Percentiles rank a stretch among this genome's conserved stretches.
Evolutionary conservation across 106 monocot species (phyloP).

Genomic region (Dioscorea dumetorum): DNA sequence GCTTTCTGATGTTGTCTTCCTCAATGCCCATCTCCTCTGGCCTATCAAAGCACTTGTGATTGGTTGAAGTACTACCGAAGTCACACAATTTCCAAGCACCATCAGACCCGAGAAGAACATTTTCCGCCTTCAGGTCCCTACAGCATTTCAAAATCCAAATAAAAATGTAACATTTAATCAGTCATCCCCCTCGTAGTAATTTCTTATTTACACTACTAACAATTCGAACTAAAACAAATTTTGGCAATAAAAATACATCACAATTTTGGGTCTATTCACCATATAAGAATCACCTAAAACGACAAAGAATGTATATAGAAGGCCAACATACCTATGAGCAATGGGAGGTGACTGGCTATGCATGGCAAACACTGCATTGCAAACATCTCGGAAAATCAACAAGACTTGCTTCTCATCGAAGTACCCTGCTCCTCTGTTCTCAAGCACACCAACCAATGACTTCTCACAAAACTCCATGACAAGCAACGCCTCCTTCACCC

Average conservation of each 20-base stretch:
- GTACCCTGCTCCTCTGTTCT: slow-evolving; percentile 62
- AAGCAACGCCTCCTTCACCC: slow-evolving; percentile 75
- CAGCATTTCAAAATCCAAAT: background rate
- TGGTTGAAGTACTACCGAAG: slow-evolving; percentile 91
- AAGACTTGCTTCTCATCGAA: slow-evolving; percentile 86
- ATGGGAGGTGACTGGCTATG: slow-evolving; percentile 88
- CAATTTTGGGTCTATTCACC: background rate
- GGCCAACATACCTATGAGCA: slow-evolving; percentile 73
- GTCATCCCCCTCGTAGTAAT: background rate
- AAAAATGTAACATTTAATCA: background rate
- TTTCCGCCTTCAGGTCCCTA: slow-evolving; percentile 97
- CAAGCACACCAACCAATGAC: slow-evolving; percentile 73
- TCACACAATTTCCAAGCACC: slow-evolving; percentile 96
- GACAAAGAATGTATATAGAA: background rate
- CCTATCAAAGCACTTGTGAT: slow-evolving; percentile 87
- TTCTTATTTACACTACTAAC: background rate
- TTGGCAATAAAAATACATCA: background rate
- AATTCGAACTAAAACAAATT: background rate
- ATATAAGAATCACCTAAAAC: background rate
- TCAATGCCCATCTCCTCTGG: slow-evolving; percentile 99
- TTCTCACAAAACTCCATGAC: slow-evolving; percentile 95
- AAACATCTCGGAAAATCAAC: slow-evolving; percentile 84
- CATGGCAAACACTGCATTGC: slow-evolving; percentile 96
- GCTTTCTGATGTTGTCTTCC: slow-evolving; percentile 96
- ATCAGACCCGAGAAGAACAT: slow-evolving; percentile 85